Percentiles rank a stretch among this genome's conserved stretches.
Evolutionary conservation across 2,329 filamentous ascomycete species (phyloP).

Genomic region (Aspergillus awamori): DNA sequence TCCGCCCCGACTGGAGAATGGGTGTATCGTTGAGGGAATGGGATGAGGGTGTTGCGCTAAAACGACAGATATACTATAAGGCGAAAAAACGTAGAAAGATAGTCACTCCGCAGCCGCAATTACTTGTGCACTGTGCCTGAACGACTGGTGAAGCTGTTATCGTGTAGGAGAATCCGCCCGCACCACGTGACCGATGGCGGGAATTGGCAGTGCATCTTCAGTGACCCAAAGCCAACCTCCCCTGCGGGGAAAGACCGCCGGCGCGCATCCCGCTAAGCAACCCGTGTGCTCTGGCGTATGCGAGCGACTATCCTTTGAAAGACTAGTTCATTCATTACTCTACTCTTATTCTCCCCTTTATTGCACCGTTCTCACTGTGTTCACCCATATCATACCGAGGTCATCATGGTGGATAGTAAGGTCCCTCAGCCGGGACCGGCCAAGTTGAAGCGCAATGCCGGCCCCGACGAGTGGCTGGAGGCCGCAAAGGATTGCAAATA

Average conservation of each 20-base stretch:
- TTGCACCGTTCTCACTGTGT: neutral
- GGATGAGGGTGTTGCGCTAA: neutral
- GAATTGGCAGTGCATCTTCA: neutral
- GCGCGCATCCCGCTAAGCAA: constrained; percentile 4
- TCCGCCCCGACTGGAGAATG: neutral
- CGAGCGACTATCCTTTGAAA: neutral
- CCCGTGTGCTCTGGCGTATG: constrained; percentile 1
- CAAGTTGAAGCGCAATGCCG: constrained; percentile 77
- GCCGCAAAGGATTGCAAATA: constrained; percentile 98
- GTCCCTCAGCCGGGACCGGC: constrained; percentile 91
- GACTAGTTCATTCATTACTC: neutral
- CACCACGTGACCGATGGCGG: neutral
- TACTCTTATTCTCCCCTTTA: neutral
- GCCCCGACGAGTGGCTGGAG: constrained; percentile 93
- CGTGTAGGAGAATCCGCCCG: neutral
- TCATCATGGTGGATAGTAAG: constrained; percentile 51
- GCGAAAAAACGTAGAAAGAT: neutral
- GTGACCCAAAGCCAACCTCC: constrained; percentile 3
- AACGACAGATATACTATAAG: neutral
- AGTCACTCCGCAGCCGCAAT: neutral
- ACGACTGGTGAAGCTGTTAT: neutral
- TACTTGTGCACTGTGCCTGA: neutral
- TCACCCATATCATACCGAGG: neutral
- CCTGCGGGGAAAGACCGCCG: constrained; percentile 7
- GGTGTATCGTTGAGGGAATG: neutral